phyloP scores from a whole-genome alignment of 1,284 basidiomycete species.

The Agaricales sp. region DNA sequence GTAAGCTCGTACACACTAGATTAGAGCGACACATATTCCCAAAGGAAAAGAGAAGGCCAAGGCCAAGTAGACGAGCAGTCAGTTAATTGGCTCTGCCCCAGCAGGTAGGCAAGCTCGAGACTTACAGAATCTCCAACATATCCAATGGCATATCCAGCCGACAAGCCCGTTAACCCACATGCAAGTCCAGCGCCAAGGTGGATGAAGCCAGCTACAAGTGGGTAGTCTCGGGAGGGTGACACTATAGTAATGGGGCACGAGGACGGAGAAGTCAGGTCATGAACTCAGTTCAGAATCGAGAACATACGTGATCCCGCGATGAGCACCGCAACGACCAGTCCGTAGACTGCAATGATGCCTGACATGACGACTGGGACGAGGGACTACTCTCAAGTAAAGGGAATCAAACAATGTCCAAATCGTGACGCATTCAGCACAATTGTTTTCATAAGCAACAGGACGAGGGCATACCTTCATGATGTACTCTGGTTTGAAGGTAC shows the following conservation, averaged over 20 bases:
- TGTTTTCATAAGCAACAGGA: not conserved
- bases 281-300: constrained; percentile 13
- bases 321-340: constrained; percentile 69
- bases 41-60: constrained; percentile 4
- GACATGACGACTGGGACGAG: constrained; percentile 90
- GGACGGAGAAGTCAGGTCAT: constrained; percentile 28
- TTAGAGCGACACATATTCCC: constrained; percentile 6
- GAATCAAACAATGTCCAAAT: not conserved
- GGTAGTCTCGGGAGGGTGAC: constrained; percentile 43
- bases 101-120: constrained; percentile 8
- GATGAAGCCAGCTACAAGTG: constrained; percentile 82
- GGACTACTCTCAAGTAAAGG: constrained; percentile 38
- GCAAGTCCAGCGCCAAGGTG: constrained; percentile 92
- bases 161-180: constrained; percentile 86
- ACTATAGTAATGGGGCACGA: constrained; percentile 43
- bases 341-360: constrained; percentile 75
- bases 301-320: constrained; percentile 53
- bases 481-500: constrained; percentile 89
- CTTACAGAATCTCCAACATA: constrained; percentile 89
- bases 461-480: constrained; percentile 82
- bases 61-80: not conserved
- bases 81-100: not conserved
- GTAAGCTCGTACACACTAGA: constrained; percentile 61
- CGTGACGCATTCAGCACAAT: not conserved
- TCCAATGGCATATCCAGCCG: constrained; percentile 98